Evolutionary conservation across 306 rosid genomes (phyloP), one percentile per base, ranked within the genome.

Genomic region (Citrullus colocynthis): DNA sequence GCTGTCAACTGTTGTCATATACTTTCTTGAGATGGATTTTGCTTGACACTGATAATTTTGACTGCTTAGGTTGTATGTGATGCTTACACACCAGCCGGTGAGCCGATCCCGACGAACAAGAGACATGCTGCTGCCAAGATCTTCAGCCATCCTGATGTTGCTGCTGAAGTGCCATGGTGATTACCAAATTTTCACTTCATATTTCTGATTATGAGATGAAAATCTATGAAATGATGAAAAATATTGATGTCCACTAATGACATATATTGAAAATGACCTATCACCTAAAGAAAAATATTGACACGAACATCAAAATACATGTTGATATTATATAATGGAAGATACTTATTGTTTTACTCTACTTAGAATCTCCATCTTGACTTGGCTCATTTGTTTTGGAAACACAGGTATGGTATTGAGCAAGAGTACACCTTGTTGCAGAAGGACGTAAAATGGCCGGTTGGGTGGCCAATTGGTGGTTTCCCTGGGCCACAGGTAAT

Each of bases 391-490:
- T 56, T 93, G 93, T 72, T 67, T 9, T 57, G 85, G 65, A 76
- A 81, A 78, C 32, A 73, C 80, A 92, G 97, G 97, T 93, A 85
- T 76, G 98, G 98, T 42, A 83, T 93, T 64, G 98, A 93, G 85
- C 98, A 93, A 49, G 98, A 93, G 86, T 93, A 93, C 86, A 93
- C 93, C 82, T 87, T 93, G 93, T 66, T 93, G 87, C 96, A 93
- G 82, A 93, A 91, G 80, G 90, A 90, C 56, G 78, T 81, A 48
- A 74, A 84, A 3, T 93, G 98, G 98, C 98, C 98, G 15, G 36
- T 91, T 15, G 98, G 98, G 34, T 93, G 98, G 98, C 98, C 98
- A 0, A 0, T 83, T 39, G 97, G 97, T 49, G 98, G 98, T 67
- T 93, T 37, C 61, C 98, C 98, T 15, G 97, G 90, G 1, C 89